A percentile compares a stretch with the other conserved stretches of the same genome.
Evolutionary conservation across 805 yeast genomes (phyloP).

Genomic region (Pichia pseudocactophila): DNA sequence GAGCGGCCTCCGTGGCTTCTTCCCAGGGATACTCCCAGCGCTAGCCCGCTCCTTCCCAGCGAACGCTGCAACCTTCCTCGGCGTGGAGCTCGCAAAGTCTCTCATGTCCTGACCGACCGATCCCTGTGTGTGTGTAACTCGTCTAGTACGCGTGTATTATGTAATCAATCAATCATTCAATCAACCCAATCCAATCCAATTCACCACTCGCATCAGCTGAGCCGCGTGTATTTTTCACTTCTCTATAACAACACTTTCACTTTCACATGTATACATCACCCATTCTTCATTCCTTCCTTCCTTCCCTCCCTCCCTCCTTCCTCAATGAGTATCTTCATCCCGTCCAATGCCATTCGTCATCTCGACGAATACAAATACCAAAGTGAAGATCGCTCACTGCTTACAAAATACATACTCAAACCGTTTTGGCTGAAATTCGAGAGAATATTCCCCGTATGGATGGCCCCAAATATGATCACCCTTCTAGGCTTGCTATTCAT

Average conservation of each 20-base stretch:
- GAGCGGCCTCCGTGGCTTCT: slow-evolving; percentile 84
- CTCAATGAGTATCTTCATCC: slow-evolving; percentile 12
- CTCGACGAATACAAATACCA: slow-evolving; percentile 34
- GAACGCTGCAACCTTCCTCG: slow-evolving; percentile 96
- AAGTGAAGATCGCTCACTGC: slow-evolving; percentile 72
- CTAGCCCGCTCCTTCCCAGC: slow-evolving; percentile 93
- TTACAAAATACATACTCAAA: slow-evolving; percentile 67
- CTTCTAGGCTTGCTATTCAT: slow-evolving; percentile 70
- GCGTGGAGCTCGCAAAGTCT: slow-evolving; percentile 70
- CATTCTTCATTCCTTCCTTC: too few relatives aligned
- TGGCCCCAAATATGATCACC: slow-evolving; percentile 93
- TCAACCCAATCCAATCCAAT: too few relatives aligned
- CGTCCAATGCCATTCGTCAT: slow-evolving; percentile 7
- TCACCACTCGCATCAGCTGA: too few relatives aligned
- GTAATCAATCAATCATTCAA: too few relatives aligned
- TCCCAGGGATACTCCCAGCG: slow-evolving; percentile 98
- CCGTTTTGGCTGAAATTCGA: slow-evolving; percentile 77
- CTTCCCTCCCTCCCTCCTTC: too few relatives aligned
- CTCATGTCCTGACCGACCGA: slow-evolving; percentile 12
- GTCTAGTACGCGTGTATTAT: too few relatives aligned
- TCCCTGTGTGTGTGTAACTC: too few relatives aligned
- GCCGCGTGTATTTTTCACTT: too few relatives aligned
- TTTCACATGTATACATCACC: too few relatives aligned
- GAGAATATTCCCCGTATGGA: slow-evolving; percentile 64
- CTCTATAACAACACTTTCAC: too few relatives aligned